Base-by-base conservation (phyloP, 179 eudicot genomes). In the Beta lomatogona region DNA sequence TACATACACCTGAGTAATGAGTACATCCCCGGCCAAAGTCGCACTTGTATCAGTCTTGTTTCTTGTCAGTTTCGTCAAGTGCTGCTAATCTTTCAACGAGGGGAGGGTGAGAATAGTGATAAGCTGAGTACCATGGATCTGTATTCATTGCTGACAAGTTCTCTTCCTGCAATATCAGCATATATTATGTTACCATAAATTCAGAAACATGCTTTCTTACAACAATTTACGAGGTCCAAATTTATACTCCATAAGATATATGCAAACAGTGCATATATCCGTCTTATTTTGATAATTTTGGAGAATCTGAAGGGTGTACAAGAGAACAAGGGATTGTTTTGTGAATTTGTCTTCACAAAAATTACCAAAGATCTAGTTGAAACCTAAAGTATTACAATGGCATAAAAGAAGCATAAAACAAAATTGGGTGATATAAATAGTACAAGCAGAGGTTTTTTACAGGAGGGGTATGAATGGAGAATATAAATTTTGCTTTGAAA, bases 81-180 rank as follows among this genome's bases (percentile, higher is more conserved):
- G 97, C 98, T 46, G 93, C 84, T 85, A 95, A 81, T 84, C 98
- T 90, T 89, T 95, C 99, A 25, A 94, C 99, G 8, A 95, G 92
- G 19, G 98, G 99, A 73, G 98, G 99, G 83, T 95, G 99, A 76
- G 98, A 93, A 81, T 90, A 94, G 81, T 95, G 99, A 80, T 95
- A 93, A 4, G 99, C 97, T 0, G 99, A 95, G 87, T 95, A 92
- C 97, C 97, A 92, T 19, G 97, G 98, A 88, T 95, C 99, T 15
- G 97, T 94, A 82, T 95, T 95, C 98, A 95, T 95, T 8, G 99
- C 91, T 19, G 99, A 93, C 82, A 95, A 76, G 81, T 95, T 95
- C 83, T 95, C 98, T 69, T 95, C 99, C 99, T 95, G 91, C n/a
- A 79, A 82, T 46, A 72, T 46, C 55, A 82, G 21, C 64, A 73